These are phyloP conservation scores for apple (Malus domestica) DNA, from an alignment of 306 rosid genomes.

Conservation along the genomic window ASM211411v1 NC_041803.1:4355501-4356000, in stretches of 20 bases:
- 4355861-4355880: constrained; percentile 5
- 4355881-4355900: constrained; percentile 10
- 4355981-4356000: not conserved
- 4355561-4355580: not conserved
- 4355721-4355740: constrained; percentile 5
- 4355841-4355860: constrained; percentile 10
- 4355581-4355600: constrained; percentile 6
- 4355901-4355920: not conserved
- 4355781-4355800: not conserved
- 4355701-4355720: not conserved
- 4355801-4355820: not conserved
- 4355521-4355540: not conserved
- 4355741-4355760: constrained; percentile 9
- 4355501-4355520: too few relatives aligned
- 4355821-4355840: constrained; percentile 7
- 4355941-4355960: constrained; percentile 4
- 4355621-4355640: constrained; percentile 1
- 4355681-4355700: not conserved
- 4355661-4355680: constrained; percentile 13
- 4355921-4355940: not conserved
- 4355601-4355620: constrained; percentile 17
- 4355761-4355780: not conserved
- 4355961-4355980: not conserved
- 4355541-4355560: constrained; percentile 3
- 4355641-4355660: not conserved